Base-by-base conservation (phyloP, 177 flowering plant genomes). In the Vitis hybrid region DNA sequence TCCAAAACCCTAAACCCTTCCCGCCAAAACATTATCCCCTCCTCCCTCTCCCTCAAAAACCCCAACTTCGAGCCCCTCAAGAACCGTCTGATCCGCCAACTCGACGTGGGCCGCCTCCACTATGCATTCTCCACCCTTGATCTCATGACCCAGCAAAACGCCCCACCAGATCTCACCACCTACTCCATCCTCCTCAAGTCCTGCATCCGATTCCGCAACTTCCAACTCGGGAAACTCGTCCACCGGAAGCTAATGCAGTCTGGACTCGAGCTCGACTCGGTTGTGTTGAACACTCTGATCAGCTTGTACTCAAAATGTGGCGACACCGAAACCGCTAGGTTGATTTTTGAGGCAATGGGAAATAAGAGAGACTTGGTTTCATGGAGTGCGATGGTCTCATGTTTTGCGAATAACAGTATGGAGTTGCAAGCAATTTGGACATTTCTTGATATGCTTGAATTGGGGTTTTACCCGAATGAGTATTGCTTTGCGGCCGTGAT, bases 321-420 rank as follows among this genome's bases (percentile, higher is more conserved):
- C 20, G 20, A 19, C 20, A 19, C 20, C 20, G 20, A 19, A 19
- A 19, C 20, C 20, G 20, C 20, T 19, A 19, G 20, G 20, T 19
- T 19, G 20, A 78, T 94, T 5, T 94, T 92, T 29, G n/a, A n/a
- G n/a, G n/a, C n/a, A 2, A 92, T 92, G 98, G 81, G 78, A 10
- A 34, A 45, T 3, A 68, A 64, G 50, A 76, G 84, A 55, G 87
- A 91, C 65, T 76, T 90, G 81, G 92, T 92, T 16, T 90, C 98
- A 0, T 93, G 94, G 93, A 88, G 94, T 61, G 86, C 97, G 0
- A 85, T 93, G 87, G 83, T 93, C 29, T 87, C 96, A 1, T 84
- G 97, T 56, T 88, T 79, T 61, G 87, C 90, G 0, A 81, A 82
- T 55, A 84, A 81, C 67, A 68, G 74, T 10, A 75, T 61, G 80